A percentile compares a stretch with the other conserved stretches of the same genome.
phyloP scores from a whole-genome alignment of 805 yeast species.

The Priceomyces castillae region DNA sequence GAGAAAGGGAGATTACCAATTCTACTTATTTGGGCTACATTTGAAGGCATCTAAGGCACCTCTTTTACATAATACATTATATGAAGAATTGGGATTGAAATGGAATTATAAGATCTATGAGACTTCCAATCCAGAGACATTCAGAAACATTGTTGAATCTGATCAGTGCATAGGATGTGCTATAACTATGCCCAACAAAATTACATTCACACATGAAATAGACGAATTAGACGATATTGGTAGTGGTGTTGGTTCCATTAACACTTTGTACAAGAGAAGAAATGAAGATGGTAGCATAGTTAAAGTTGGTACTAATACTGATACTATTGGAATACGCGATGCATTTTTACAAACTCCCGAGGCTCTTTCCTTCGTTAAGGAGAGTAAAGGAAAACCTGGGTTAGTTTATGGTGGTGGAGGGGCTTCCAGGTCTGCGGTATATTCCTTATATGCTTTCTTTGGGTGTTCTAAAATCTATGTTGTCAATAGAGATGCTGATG shows the following conservation, averaged over 20 bases:
- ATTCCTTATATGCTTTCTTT: conserved; percentile 24
- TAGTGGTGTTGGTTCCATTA: conserved; percentile 31
- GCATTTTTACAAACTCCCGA: conserved; percentile 17
- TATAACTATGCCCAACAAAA: conserved; percentile 33
- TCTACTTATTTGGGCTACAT: conserved; percentile 21
- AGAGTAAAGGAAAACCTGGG: conserved; percentile 18
- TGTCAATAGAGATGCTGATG: conserved; percentile 26
- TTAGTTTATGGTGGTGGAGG: conserved; percentile 37
- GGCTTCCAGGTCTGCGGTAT: conserved; percentile 32
- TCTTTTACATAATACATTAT: conserved; percentile 22
- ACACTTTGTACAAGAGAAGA: conserved; percentile 28
- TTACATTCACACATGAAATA: conserved; percentile 23
- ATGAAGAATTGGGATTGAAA: conserved; percentile 18
- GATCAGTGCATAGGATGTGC: conserved; percentile 24
- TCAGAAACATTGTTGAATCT: conserved; percentile 12
- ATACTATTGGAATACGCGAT: conserved; percentile 30
- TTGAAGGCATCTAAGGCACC: conserved; percentile 28
- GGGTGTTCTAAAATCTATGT: conserved; percentile 26
- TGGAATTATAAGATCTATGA: conserved; percentile 25
- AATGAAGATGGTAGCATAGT: conserved; percentile 11
- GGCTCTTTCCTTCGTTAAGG: neutral
- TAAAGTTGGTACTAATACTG: conserved; percentile 31
- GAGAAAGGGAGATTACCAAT: conserved; percentile 4
- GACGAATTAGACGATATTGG: conserved; percentile 27
- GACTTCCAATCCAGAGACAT: conserved; percentile 18